phyloP scores from a whole-genome alignment of 495 filamentous ascomycete species.

The Podospora pseudoanserina region DNA sequence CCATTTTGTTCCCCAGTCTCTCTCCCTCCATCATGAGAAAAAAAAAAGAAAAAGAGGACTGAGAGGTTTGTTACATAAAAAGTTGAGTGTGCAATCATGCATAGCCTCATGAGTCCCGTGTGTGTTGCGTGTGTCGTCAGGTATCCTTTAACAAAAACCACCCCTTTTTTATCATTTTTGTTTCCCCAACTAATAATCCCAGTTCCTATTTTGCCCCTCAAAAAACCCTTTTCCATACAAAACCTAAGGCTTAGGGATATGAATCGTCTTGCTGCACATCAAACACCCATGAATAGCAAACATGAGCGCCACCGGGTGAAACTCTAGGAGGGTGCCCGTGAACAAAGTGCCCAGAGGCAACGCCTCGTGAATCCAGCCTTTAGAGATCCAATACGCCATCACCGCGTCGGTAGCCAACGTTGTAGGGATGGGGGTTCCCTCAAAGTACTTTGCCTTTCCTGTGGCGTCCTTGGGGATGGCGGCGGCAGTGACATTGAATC shows the following conservation, averaged over 20 bases:
- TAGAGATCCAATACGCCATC: conserved; percentile 85
- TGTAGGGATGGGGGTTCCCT: conserved; percentile 94
- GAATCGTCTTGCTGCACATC: conserved; percentile 92
- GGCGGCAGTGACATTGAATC: conserved; percentile 93
- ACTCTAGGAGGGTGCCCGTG: conserved; percentile 66
- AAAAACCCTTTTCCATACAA: not conserved
- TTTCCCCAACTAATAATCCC: not conserved
- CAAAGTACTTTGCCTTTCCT: conserved; percentile 91
- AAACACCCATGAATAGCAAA: conserved; percentile 83
- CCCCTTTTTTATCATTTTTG: not conserved
- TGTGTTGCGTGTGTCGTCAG: not conserved
- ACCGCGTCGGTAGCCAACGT: conserved; percentile 71
- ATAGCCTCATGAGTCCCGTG: not conserved
- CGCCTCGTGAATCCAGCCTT: conserved; percentile 73
- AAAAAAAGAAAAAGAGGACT: not conserved
- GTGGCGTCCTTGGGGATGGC: conserved; percentile 83
- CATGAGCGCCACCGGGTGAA: conserved; percentile 79
- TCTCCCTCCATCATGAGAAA: not conserved
- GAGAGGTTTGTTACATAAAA: not conserved
- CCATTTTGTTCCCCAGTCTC: not conserved
- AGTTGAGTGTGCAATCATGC: not conserved
- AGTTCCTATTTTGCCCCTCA: not conserved
- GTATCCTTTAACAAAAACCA: not conserved
- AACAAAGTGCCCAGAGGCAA: conserved; percentile 66
- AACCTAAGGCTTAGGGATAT: conserved; percentile 85